Base-by-base conservation (phyloP, 2,329 filamentous ascomycete genomes). In the Ceratocystis diversiconidia region DNA sequence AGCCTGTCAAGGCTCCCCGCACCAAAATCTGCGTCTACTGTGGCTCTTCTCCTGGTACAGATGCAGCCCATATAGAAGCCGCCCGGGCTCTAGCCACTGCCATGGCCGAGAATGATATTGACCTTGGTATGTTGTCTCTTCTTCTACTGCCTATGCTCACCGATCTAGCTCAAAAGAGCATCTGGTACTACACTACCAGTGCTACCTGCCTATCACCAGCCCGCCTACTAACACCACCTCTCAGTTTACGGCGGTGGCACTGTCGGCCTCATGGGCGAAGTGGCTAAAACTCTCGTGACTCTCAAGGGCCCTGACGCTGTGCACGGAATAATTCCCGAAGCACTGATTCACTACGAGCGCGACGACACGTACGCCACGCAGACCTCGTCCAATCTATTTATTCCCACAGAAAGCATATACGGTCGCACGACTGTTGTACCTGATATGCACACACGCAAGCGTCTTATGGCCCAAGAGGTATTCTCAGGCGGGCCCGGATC, bases 361-460 rank as follows among this genome's bases (percentile, higher is more conserved):
- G 82, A 86, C 72, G 79, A 80, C 66, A 81, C 78, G 15, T 83
- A 84, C 71, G 76, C 73, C 71, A 77, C 73, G 17, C 46, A 67
- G 25, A 61, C 28, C 15, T 28, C 65, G n/a, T 36, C 32, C 48
- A 36, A 52, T 50, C 15, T 61, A 5, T 61, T 65, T 17, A 76
- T 88, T 7, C 85, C 88, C 61, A 83, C 86, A 67, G 80, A 85
- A 73, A 72, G 76, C 3, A 75, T 85, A 3, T 99, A 90, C 73
- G 94, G 94, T 8, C 79, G 81, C 55, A 96, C 91, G 12, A 96
- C 91, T 0, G 85, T 96, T 7, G 94, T 97, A 32, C 82, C 85
- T 70, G 91, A 96, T 74, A 99, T 99, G 94, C 94, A 99, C 77
- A 92, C 90, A 52, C 85, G 94, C 69, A 99, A 99, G 79, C 85